Conservation (phyloP, 202 grass and related monocot genomes). For the Carex sylvatica region DNA sequence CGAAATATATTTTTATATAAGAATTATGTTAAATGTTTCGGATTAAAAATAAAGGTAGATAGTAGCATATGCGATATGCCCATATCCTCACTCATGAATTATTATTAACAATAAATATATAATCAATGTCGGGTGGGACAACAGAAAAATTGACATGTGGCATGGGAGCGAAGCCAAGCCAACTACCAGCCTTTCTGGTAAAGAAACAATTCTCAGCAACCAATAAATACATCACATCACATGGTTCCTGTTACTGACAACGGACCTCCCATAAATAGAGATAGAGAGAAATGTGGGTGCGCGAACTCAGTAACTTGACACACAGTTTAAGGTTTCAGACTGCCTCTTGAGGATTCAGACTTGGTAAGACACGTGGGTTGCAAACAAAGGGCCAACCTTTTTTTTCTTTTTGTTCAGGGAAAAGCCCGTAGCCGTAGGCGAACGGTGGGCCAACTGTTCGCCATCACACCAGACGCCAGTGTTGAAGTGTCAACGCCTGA, state of each 20-base stretch:
- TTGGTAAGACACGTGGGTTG: neutral
- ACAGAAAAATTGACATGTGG: no score
- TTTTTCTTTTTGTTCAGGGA: no score
- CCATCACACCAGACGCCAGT: neutral
- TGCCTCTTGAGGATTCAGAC: neutral
- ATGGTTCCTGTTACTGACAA: neutral
- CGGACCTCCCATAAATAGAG: neutral
- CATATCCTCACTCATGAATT: no score
- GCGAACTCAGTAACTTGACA: neutral
- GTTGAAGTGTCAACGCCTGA: constrained; percentile 15
- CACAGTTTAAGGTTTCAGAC: no score
- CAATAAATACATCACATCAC: neutral
- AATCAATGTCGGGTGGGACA: no score
- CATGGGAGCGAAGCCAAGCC: neutral
- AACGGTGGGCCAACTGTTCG: neutral
- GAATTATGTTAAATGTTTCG: no score
- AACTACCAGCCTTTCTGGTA: neutral
- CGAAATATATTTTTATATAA: no score
- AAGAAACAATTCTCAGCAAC: neutral
- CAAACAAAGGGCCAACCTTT: neutral
- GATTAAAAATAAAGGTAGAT: no score
- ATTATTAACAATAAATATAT: no score
- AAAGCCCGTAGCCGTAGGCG: no score
- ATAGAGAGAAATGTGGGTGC: neutral
- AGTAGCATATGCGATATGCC: no score